phyloP scores from a whole-genome alignment of 495 filamentous ascomycete genomes.

The Talaromyces nanjingensis region DNA sequence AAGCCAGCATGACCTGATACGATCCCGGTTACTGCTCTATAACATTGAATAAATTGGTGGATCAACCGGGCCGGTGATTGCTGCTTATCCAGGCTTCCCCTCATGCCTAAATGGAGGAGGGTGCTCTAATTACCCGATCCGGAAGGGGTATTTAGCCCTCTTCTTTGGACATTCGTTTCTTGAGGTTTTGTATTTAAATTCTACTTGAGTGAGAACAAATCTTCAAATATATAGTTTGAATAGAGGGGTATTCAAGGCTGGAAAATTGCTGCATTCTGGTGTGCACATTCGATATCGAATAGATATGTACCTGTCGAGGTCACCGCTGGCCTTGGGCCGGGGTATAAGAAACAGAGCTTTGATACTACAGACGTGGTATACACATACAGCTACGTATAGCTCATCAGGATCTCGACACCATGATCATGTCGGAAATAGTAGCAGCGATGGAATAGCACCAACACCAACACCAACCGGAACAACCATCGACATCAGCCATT shows the following conservation, averaged over 20 bases:
- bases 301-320: neutral
- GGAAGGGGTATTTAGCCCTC: neutral
- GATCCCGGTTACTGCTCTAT: neutral
- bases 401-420: neutral
- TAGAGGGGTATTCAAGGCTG: neutral
- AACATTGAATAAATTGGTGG: neutral
- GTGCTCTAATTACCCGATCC: slow-evolving; percentile 2
- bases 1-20: neutral
- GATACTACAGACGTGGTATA: neutral
- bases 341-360: neutral
- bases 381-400: neutral
- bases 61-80: slow-evolving; percentile 6
- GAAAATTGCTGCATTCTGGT: neutral
- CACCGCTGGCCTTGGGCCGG: neutral
- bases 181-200: no score
- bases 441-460: neutral
- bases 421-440: neutral
- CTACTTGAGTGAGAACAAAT: no score
- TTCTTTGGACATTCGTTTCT: neutral
- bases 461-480: neutral
- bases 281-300: neutral
- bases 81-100: neutral
- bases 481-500: neutral
- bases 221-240: neutral
- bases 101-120: neutral